Conservation (phyloP, 2,329 filamentous ascomycete species). For the Hymenoscyphus fraxineus region DNA sequence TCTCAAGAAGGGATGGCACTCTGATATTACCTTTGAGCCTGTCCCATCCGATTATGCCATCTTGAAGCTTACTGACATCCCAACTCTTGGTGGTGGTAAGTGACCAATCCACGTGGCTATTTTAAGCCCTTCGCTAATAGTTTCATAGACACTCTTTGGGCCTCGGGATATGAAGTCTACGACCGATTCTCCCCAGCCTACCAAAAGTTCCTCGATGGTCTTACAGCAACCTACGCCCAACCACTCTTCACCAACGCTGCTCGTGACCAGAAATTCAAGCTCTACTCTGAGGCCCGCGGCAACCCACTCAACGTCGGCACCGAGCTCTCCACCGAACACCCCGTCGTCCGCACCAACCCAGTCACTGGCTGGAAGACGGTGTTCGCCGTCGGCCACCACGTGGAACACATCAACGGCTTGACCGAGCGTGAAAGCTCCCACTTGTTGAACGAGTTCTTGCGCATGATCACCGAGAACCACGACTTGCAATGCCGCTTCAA, state of each 20-base stretch:
- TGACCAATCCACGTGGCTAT: conserved; percentile 36
- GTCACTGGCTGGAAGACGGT: conserved; percentile 43
- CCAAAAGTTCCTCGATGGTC: conserved; percentile 53
- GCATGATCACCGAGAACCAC: conserved; percentile 50
- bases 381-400: conserved; percentile 48
- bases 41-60: conserved; percentile 52
- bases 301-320: conserved; percentile 55
- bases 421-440: conserved; percentile 50
- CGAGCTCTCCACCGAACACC: conserved; percentile 42
- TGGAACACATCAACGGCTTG: conserved; percentile 52
- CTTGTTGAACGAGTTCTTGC: conserved; percentile 34
- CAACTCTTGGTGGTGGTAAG: conserved; percentile 44
- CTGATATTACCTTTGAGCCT: conserved; percentile 52
- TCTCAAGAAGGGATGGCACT: conserved; percentile 49
- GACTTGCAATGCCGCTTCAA: conserved; percentile 54
- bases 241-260: conserved; percentile 49
- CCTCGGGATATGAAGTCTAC: conserved; percentile 61
- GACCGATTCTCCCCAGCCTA: conserved; percentile 57
- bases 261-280: conserved; percentile 40
- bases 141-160: conserved; percentile 39
- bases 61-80: conserved; percentile 47
- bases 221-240: conserved; percentile 54
- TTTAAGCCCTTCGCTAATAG: conserved; percentile 18
- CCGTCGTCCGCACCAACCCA: conserved; percentile 56
- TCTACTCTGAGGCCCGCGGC: conserved; percentile 47